A percentile compares a stretch with the other conserved stretches of the same genome.
phyloP scores from a whole-genome alignment of 2,329 filamentous ascomycete genomes.

The Ceratocystis alfenasii region DNA sequence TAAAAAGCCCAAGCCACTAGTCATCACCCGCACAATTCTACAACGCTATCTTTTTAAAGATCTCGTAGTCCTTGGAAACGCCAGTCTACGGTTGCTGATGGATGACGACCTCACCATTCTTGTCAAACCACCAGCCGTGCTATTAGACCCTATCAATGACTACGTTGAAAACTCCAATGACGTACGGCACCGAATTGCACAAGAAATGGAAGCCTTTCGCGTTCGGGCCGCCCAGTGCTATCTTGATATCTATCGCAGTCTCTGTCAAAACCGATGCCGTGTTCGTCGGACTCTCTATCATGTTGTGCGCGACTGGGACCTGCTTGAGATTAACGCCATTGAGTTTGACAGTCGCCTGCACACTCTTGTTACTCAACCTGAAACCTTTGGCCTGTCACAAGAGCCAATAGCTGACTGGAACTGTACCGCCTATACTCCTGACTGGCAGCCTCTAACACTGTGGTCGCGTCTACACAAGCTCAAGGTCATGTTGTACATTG shows the following conservation, averaged over 20 bases:
- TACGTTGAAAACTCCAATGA: slow-evolving; percentile 63
- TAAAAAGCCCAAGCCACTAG: slow-evolving; percentile 67
- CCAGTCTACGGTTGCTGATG: slow-evolving; percentile 62
- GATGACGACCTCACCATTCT: slow-evolving; percentile 70
- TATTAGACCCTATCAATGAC: slow-evolving; percentile 65
- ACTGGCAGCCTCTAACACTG: slow-evolving; percentile 35
- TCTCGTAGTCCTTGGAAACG: slow-evolving; percentile 54
- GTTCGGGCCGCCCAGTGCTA: slow-evolving; percentile 56
- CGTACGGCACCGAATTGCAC: slow-evolving; percentile 58
- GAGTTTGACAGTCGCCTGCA: slow-evolving; percentile 63
- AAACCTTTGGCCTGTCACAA: slow-evolving; percentile 36
- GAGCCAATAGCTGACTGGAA: slow-evolving; percentile 42
- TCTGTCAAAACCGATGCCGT: slow-evolving; percentile 83
- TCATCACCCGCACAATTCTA: slow-evolving; percentile 71
- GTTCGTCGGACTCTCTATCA: slow-evolving; percentile 84
- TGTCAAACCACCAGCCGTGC: slow-evolving; percentile 56
- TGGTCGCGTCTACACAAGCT: slow-evolving; percentile 90
- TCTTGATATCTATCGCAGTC: slow-evolving; percentile 67
- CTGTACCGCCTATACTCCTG: slow-evolving; percentile 24
- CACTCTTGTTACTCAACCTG: slow-evolving; percentile 42
- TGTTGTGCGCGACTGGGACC: slow-evolving; percentile 70
- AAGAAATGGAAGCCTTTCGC: slow-evolving; percentile 59
- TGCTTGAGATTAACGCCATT: slow-evolving; percentile 48
- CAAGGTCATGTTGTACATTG: slow-evolving; percentile 71
- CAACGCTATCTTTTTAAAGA: slow-evolving; percentile 65